phyloP scores from a whole-genome alignment of 1,284 basidiomycete species.

The Volvariella volvacea region DNA sequence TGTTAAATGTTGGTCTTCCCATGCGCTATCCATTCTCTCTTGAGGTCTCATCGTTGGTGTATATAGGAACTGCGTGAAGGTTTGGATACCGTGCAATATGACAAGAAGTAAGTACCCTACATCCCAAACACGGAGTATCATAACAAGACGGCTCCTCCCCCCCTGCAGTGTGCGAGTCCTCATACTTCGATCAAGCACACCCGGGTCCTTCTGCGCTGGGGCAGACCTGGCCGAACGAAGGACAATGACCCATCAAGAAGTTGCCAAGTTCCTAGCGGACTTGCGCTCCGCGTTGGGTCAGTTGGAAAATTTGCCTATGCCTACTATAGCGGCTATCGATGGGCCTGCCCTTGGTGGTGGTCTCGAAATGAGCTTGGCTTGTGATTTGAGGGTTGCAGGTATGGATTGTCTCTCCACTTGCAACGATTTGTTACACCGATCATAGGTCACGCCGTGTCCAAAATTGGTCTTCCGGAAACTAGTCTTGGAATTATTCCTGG shows the following conservation, averaged over 20 bases:
- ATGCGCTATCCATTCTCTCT: slow-evolving; percentile 4
- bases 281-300: slow-evolving; percentile 68
- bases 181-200: slow-evolving; percentile 69
- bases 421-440: slow-evolving; percentile 9
- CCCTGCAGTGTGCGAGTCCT: slow-evolving; percentile 62
- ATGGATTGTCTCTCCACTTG: slow-evolving; percentile 5
- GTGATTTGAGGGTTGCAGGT: slow-evolving; percentile 87
- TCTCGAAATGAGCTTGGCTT: slow-evolving; percentile 80
- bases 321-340: slow-evolving; percentile 89
- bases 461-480: slow-evolving; percentile 81
- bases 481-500: slow-evolving; percentile 91
- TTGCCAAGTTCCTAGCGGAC: slow-evolving; percentile 74
- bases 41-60: slow-evolving; percentile 7
- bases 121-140: too few relatives aligned
- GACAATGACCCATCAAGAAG: slow-evolving; percentile 70
- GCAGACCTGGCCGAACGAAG: slow-evolving; percentile 86
- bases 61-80: slow-evolving; percentile 66
- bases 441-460: slow-evolving; percentile 52
- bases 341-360: slow-evolving; percentile 92
- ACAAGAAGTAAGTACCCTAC: slow-evolving; percentile 50
- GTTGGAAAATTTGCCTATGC: slow-evolving; percentile 78
- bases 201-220: slow-evolving; percentile 86
- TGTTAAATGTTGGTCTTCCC: slow-evolving; percentile 51
- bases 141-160: too few relatives aligned
- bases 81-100: slow-evolving; percentile 61